phyloP scores from a whole-genome alignment of 2,329 filamentous ascomycete genomes.

The Aaosphaeria pasadenensis region DNA sequence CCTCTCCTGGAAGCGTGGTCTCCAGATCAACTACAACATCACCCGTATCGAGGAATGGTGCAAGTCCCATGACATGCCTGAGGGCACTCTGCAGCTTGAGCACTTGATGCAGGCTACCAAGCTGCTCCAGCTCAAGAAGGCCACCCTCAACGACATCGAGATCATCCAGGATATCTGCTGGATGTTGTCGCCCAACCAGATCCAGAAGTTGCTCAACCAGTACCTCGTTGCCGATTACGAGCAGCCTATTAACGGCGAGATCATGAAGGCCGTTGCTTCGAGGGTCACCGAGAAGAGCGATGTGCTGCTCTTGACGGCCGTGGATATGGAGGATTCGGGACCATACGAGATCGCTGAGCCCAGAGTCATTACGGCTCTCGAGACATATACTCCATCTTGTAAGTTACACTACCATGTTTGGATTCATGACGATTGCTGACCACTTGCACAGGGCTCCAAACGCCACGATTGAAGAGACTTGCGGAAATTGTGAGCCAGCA shows the following conservation, averaged over 20 bases:
- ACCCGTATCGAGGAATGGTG: slow-evolving; percentile 99
- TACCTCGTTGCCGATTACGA: slow-evolving; percentile 99
- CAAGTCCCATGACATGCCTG: slow-evolving; percentile 99
- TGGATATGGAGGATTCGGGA: slow-evolving; percentile 98
- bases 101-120: slow-evolving; percentile 99
- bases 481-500: slow-evolving; percentile 98
- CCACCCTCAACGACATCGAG: slow-evolving; percentile 97
- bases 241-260: slow-evolving; percentile 98
- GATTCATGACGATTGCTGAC: neutral
- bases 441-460: slow-evolving; percentile 73
- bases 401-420: slow-evolving; percentile 41
- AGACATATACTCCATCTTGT: slow-evolving; percentile 98
- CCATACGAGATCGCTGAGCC: slow-evolving; percentile 98
- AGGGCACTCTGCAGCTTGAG: slow-evolving; percentile 94
- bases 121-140: slow-evolving; percentile 96
- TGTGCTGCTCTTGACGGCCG: slow-evolving; percentile 85
- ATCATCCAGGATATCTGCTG: slow-evolving; percentile 99
- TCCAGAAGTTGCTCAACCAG: slow-evolving; percentile 97
- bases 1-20: slow-evolving; percentile 96
- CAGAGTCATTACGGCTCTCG: slow-evolving; percentile 88
- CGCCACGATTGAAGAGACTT: slow-evolving; percentile 86
- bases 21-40: slow-evolving; percentile 99
- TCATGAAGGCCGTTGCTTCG: slow-evolving; percentile 98
- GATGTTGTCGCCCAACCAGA: slow-evolving; percentile 99
- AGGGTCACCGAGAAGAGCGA: slow-evolving; percentile 98